Percentiles rank a stretch among this genome's conserved stretches.
Conservation (phyloP, 345 rosid species). For the Rhizophora mangle region DNA sequence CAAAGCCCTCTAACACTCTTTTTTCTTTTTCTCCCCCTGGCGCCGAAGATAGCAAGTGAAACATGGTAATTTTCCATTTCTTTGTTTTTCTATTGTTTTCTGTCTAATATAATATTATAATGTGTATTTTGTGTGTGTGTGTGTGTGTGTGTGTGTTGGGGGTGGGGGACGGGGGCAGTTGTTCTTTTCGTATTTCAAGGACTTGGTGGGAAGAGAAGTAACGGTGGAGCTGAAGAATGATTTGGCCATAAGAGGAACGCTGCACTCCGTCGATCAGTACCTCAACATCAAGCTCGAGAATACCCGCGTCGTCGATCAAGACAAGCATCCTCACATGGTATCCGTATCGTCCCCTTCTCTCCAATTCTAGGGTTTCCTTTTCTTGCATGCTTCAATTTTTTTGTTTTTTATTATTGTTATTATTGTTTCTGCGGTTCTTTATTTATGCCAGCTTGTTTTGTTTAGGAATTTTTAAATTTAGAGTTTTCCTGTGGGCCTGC, state of each 20-base stretch:
- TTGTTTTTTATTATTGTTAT: not conserved
- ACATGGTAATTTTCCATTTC: constrained; percentile 1
- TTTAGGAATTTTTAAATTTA: no score
- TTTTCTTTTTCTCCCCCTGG: not conserved
- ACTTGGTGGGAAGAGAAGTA: constrained; percentile 98
- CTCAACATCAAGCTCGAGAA: constrained; percentile 99
- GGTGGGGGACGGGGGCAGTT: constrained; percentile 35
- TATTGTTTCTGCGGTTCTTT: not conserved
- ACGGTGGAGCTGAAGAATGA: constrained; percentile 99
- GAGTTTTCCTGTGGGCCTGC: no score
- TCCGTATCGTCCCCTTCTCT: not conserved
- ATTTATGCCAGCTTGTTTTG: no score
- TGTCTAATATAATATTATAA: not conserved
- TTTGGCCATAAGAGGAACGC: constrained; percentile 97
- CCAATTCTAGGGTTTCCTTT: not conserved
- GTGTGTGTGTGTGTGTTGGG: not conserved
- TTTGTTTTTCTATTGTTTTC: not conserved
- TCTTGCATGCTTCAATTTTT: not conserved
- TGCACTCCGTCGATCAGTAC: constrained; percentile 98
- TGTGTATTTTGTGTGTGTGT: not conserved
- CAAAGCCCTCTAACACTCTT: no score
- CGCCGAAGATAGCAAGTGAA: not conserved
- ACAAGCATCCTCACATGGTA: constrained; percentile 99
- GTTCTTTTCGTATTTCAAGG: constrained; percentile 99
- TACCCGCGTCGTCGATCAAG: constrained; percentile 98